phyloP scores from a whole-genome alignment of 352 stramenopile genomes.

The Elongisporangium prolatum region DNA sequence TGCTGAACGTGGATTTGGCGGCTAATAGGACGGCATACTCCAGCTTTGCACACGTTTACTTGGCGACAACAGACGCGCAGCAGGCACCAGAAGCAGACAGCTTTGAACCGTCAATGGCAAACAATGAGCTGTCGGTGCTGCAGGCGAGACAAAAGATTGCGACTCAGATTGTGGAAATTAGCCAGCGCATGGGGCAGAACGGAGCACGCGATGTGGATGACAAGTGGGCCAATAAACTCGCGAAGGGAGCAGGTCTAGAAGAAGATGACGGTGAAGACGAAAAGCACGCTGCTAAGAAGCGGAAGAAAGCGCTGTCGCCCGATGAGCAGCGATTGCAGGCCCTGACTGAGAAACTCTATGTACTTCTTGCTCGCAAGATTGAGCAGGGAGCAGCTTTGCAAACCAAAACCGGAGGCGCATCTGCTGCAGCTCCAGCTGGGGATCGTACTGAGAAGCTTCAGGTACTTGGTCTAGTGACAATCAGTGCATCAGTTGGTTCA shows the following conservation, averaged over 20 bases:
- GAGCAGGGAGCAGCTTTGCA: slow-evolving; percentile 6
- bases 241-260: slow-evolving; percentile 45
- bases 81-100: slow-evolving; percentile 3
- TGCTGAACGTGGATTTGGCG: slow-evolving; percentile 20
- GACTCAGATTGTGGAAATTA: slow-evolving; percentile 44
- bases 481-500: slow-evolving; percentile 53
- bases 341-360: slow-evolving; percentile 64
- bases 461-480: slow-evolving; percentile 48
- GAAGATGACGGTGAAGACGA: slow-evolving; percentile 34
- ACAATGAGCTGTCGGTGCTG: slow-evolving; percentile 34
- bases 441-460: slow-evolving; percentile 60
- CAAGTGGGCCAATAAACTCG: slow-evolving; percentile 60
- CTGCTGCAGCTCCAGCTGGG: slow-evolving; percentile 17
- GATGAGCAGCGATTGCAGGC: slow-evolving; percentile 70
- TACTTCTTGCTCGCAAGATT: slow-evolving; percentile 41
- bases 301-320: slow-evolving; percentile 30
- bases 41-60: slow-evolving; percentile 38
- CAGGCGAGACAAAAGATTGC: slow-evolving; percentile 51
- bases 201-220: slow-evolving; percentile 25
- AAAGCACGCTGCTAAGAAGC: slow-evolving; percentile 31
- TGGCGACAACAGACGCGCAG: slow-evolving; percentile 4
- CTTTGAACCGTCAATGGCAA: slow-evolving; percentile 10
- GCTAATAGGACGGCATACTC: slow-evolving; percentile 7
- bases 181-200: slow-evolving; percentile 29
- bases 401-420: background rate